Evolutionary conservation across 1,284 basidiomycete species (phyloP).

Genomic region (Ceratobasidium sp.): DNA sequence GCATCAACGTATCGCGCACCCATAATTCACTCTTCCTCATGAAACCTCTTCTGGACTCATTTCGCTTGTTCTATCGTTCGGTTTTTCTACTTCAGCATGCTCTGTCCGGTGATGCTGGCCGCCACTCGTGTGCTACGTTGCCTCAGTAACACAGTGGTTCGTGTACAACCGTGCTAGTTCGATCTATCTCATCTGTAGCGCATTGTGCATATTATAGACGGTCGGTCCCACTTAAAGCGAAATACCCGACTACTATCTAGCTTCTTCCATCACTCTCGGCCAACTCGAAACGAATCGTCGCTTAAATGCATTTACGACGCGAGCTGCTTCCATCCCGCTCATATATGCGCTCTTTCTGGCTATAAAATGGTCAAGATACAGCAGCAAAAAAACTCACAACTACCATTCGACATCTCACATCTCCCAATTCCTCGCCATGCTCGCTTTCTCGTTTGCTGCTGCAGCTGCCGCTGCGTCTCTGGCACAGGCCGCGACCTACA

Average conservation of each 20-base stretch:
- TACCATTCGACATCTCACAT: no score
- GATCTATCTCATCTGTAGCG: background rate
- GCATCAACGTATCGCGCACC: background rate
- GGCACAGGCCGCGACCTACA: slow-evolving; percentile 31
- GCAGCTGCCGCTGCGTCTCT: slow-evolving; percentile 6
- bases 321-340: background rate
- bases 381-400: no score
- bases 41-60: background rate
- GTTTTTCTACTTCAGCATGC: background rate
- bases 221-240: background rate
- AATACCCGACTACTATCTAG: background rate
- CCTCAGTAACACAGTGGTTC: background rate
- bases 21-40: background rate
- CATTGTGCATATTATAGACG: background rate
- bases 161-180: background rate
- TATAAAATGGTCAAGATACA: no score
- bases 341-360: background rate
- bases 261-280: background rate
- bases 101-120: background rate
- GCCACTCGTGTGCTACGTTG: background rate
- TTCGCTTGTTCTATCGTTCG: background rate
- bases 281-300: background rate
- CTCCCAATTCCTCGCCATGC: no score
- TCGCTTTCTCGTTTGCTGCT: slow-evolving; percentile 11
- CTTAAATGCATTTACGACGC: background rate